Evolutionary conservation across 2,329 filamentous ascomycete species (phyloP).

Genomic region (Fusarium pilosicola): DNA sequence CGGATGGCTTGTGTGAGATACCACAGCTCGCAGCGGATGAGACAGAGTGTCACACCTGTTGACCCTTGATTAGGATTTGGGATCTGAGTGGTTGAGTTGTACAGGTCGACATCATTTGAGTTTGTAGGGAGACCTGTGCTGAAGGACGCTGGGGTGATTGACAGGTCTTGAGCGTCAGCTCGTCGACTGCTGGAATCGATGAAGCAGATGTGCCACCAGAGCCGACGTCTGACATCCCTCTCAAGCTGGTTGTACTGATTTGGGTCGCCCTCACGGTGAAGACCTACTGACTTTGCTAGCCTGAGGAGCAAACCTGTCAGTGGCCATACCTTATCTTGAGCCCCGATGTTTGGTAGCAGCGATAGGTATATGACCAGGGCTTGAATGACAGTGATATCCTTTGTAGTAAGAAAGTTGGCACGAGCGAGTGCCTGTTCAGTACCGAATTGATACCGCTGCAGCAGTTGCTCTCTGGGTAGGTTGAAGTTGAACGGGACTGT

Average conservation of each 20-base stretch:
- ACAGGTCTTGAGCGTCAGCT: slow-evolving; percentile 26
- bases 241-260: slow-evolving; percentile 3
- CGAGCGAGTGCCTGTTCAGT: slow-evolving; percentile 42
- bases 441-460: slow-evolving; percentile 34
- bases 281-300: slow-evolving; percentile 33
- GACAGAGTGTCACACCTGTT: slow-evolving; percentile 27
- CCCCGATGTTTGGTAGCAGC: slow-evolving; percentile 32
- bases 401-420: slow-evolving; percentile 36
- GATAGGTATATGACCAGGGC: slow-evolving; percentile 44
- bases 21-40: slow-evolving; percentile 45
- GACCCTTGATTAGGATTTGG: background rate
- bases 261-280: slow-evolving; percentile 22
- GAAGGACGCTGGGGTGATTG: slow-evolving; percentile 43
- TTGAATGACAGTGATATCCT: slow-evolving; percentile 40
- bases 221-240: slow-evolving; percentile 33
- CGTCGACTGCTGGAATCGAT: slow-evolving; percentile 37
- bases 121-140: slow-evolving; percentile 56
- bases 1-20: slow-evolving; percentile 34
- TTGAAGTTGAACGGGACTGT: slow-evolving; percentile 32
- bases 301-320: slow-evolving; percentile 40
- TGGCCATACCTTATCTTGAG: slow-evolving; percentile 38
- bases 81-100: background rate
- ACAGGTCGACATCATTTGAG: slow-evolving; percentile 49
- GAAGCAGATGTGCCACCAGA: slow-evolving; percentile 47
- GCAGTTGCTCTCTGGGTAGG: slow-evolving; percentile 19